Evolutionary conservation across 352 stramenopile species (phyloP).

Genomic region (Phytophthora pseudosyringae): DNA sequence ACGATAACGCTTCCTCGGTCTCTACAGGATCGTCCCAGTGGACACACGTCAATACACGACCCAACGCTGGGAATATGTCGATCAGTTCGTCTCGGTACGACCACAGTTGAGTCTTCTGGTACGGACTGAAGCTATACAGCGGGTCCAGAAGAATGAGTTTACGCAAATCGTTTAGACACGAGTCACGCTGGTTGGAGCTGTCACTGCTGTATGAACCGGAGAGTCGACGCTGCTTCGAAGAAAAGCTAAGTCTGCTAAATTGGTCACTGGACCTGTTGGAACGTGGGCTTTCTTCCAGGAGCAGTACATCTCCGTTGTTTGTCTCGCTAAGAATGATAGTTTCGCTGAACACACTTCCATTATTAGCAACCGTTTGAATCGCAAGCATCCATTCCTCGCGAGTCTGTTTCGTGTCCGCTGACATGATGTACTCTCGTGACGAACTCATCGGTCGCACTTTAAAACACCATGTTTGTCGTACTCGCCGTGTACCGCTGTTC

Average conservation of each 20-base stretch:
- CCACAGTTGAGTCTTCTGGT: constrained; percentile 84
- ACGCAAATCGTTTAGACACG: constrained; percentile 60
- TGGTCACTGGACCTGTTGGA: constrained; percentile 57
- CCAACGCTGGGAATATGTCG: constrained; percentile 66
- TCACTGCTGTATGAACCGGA: constrained; percentile 62
- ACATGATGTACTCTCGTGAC: constrained; percentile 82
- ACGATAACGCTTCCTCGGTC: constrained; percentile 61
- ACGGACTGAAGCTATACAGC: constrained; percentile 73
- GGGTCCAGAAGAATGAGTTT: constrained; percentile 80
- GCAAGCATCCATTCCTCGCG: constrained; percentile 87
- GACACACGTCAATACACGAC: constrained; percentile 74
- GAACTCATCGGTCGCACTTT: constrained; percentile 80
- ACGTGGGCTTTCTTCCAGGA: constrained; percentile 35
- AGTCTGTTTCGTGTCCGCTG: constrained; percentile 81
- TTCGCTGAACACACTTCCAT: constrained; percentile 28
- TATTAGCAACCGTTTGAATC: constrained; percentile 60
- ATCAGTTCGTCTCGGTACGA: constrained; percentile 78
- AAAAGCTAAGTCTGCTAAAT: constrained; percentile 43
- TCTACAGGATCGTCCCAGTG: constrained; percentile 77
- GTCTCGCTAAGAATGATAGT: constrained; percentile 27
- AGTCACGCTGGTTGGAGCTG: constrained; percentile 54
- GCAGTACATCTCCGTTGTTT: constrained; percentile 23
- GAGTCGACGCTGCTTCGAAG: constrained; percentile 38
- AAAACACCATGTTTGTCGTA: constrained; percentile 86
- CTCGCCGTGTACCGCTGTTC: constrained; percentile 81